Conservation (phyloP, 768 basidiomycete genomes). For the Lactifluus hygrophoroides region DNA sequence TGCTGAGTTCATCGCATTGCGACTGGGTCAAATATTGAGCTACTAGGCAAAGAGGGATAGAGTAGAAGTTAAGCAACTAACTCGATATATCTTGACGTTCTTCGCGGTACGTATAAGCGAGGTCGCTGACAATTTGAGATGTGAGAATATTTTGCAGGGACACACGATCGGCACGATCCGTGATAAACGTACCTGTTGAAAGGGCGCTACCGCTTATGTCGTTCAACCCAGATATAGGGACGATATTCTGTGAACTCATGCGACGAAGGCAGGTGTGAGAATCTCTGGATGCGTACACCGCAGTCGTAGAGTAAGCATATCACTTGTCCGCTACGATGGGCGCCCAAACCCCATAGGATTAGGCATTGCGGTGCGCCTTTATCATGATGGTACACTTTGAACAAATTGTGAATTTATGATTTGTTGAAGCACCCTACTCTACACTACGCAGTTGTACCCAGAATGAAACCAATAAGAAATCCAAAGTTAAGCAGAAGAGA, state of each 20-base stretch:
- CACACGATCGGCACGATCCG: background rate
- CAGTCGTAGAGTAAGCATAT: background rate
- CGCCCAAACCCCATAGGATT: background rate
- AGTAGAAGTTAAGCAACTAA: background rate
- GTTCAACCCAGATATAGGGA: background rate
- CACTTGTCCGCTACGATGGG: background rate
- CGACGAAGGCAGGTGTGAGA: background rate
- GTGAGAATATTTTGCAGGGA: background rate
- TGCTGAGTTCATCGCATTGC: conserved; percentile 14
- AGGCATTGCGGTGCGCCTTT: too few relatives aligned
- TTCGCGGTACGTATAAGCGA: conserved; percentile 7
- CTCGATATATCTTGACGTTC: conserved; percentile 15
- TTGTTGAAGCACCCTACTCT: background rate
- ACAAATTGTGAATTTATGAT: background rate
- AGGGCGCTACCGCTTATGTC: background rate
- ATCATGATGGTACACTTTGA: too few relatives aligned
- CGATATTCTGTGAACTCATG: conserved; percentile 9
- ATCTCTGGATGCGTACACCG: background rate
- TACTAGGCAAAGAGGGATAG: background rate
- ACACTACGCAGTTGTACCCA: background rate
- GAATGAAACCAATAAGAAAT: background rate
- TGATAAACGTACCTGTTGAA: conserved; percentile 4
- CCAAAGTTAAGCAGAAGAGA: background rate
- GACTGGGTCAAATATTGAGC: conserved; percentile 1
- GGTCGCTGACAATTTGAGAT: background rate